Evolutionary conservation across 1,139 yeast genomes (phyloP), one percentile per base, ranked within the genome.

Genomic region (Kodamaea anthophila): DNA sequence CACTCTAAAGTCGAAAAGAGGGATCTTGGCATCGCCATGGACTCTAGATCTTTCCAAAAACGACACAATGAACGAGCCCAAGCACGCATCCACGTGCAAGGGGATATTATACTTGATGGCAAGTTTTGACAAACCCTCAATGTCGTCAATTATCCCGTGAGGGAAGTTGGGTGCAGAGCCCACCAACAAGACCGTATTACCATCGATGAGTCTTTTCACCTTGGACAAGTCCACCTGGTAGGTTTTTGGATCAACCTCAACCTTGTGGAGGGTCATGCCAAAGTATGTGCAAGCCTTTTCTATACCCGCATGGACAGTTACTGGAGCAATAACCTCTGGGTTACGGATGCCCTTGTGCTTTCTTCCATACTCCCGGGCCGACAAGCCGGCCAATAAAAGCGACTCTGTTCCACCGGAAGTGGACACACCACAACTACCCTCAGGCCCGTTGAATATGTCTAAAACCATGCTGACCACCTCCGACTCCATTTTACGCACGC

Each of bases 321-420:
- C 65, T 0, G 98, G 97, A 5, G 94, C 93, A 41, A 91, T 70
- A 37, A 91, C 80, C 55, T 91, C 97, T 1, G 96, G 96, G 23
- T 68, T 55, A 0, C 74, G 69, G 30, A 86, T 71, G 2, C 91
- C 84, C 36, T 62, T 68, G 25, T 65, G 55, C 11, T 62, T 62
- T 39, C 58, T 67, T 2, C 75, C 85, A 42, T 67, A 74, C 30
- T 80, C 88, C 43, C 83, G 64, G 1, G 97, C 97, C 13, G 96
- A 78, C 31, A 91, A 63, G 33, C 96, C 88, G 0, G 97, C 77
- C 47, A 91, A 64, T 26, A 91, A 57, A 30, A 91, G 59, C 1
- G 96, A 87, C 53, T 91, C 98, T 0, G 98, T 87, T 15, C 98
- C 98, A n/a, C 98, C 98, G 3, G 93, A 79, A 1, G 96, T 81